Evolutionary conservation across 2,329 filamentous ascomycete genomes (phyloP).

Genomic region (Beauveria medogensis): DNA sequence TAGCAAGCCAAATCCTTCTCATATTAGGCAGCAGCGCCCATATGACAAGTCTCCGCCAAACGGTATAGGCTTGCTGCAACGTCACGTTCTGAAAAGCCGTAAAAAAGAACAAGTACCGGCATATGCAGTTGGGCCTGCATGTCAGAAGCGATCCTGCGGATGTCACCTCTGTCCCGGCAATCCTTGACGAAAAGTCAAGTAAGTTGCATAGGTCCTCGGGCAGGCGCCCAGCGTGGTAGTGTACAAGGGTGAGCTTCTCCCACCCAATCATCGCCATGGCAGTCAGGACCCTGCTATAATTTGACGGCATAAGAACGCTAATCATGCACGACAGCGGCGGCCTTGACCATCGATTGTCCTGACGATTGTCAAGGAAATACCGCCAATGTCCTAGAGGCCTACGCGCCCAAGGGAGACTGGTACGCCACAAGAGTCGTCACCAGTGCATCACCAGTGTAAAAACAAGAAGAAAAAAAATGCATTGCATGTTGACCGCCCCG

Average conservation of each 20-base stretch:
- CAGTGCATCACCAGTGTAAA: too few relatives aligned
- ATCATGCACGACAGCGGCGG: neutral
- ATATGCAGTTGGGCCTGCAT: constrained; percentile 6
- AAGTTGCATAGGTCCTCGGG: neutral
- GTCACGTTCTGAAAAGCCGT: neutral
- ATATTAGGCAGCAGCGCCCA: neutral
- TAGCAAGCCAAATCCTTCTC: neutral
- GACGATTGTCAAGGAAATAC: neutral
- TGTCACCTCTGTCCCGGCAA: neutral
- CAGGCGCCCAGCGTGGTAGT: neutral
- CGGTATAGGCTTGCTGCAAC: neutral
- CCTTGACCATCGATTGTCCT: neutral
- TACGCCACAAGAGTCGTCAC: neutral
- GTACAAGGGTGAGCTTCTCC: neutral
- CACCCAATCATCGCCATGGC: neutral
- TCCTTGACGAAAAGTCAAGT: neutral
- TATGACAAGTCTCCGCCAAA: neutral
- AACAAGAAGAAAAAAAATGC: too few relatives aligned
- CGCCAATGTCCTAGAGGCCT: neutral
- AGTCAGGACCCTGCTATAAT: neutral
- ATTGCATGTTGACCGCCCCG: neutral
- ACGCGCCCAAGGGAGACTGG: neutral
- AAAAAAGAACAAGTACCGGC: constrained; percentile 4
- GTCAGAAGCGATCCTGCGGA: constrained; percentile 2
- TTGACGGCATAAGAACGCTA: neutral